Percentiles rank a stretch among this genome's conserved stretches.
Conservation (phyloP, 768 basidiomycete genomes). For the Boletellus sp. region DNA sequence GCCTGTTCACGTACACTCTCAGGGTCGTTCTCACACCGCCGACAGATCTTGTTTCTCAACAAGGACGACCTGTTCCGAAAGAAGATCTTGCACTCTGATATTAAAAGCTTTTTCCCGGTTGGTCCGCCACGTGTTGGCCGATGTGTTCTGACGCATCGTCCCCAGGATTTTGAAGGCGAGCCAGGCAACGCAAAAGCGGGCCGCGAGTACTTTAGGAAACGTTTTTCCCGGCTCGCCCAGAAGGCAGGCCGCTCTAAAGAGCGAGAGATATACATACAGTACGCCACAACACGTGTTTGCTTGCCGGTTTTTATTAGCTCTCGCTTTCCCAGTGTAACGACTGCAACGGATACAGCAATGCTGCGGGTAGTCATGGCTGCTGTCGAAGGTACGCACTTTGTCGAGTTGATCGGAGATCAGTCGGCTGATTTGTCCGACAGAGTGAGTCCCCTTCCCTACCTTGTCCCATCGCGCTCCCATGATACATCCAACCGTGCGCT, state of each 20-base stretch:
- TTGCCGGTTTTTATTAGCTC: constrained; percentile 7
- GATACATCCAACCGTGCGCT: constrained; percentile 24
- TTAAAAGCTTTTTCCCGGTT: constrained; percentile 87
- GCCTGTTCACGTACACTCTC: not conserved
- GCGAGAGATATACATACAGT: constrained; percentile 94
- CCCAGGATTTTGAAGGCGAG: constrained; percentile 81
- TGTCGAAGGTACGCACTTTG: constrained; percentile 71
- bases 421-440: constrained; percentile 35
- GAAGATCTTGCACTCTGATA: constrained; percentile 78
- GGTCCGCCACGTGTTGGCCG: constrained; percentile 10
- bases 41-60: constrained; percentile 88
- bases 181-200: constrained; percentile 68
- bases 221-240: constrained; percentile 78
- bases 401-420: not conserved
- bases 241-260: constrained; percentile 83
- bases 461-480: constrained; percentile 22
- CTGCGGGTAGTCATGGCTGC: constrained; percentile 92
- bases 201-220: constrained; percentile 85
- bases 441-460: constrained; percentile 53
- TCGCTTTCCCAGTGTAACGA: constrained; percentile 61
- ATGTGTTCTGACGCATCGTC: not conserved
- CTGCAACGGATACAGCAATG: constrained; percentile 86
- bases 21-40: constrained; percentile 1
- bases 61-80: constrained; percentile 91
- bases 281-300: constrained; percentile 33